Percentiles rank a stretch among this genome's conserved stretches.
phyloP scores from a whole-genome alignment of 257 asterid genomes.

The Nicotiana attenuata region DNA sequence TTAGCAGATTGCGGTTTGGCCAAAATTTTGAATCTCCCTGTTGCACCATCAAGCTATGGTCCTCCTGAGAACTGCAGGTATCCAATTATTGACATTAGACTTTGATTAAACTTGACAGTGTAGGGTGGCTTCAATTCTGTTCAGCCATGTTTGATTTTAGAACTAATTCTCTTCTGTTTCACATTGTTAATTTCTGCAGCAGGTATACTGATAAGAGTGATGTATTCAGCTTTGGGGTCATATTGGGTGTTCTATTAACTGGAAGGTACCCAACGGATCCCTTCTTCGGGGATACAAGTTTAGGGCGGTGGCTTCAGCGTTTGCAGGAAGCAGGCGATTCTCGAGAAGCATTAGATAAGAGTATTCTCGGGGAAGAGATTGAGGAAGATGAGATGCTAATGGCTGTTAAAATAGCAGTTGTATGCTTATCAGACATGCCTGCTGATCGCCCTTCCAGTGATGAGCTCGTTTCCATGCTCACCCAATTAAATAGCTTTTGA shows the following conservation, averaged over 20 bases:
- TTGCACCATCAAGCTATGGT: conserved; percentile 40
- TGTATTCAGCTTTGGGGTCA: conserved; percentile 84
- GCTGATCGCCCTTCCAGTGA: conserved; percentile 92
- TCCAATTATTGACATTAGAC: background rate
- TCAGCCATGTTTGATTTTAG: too few relatives aligned
- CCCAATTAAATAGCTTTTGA: conserved; percentile 80
- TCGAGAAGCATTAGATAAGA: conserved; percentile 71
- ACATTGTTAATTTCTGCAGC: conserved; percentile 1
- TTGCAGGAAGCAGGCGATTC: conserved; percentile 82
- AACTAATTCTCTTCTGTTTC: background rate
- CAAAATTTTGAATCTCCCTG: conserved; percentile 32
- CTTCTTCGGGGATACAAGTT: conserved; percentile 53
- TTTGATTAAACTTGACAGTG: background rate
- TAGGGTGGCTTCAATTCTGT: background rate
- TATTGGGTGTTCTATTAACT: conserved; percentile 66
- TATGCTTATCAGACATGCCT: conserved; percentile 82
- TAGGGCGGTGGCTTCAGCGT: conserved; percentile 77
- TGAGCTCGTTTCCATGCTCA: conserved; percentile 93
- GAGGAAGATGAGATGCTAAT: conserved; percentile 91
- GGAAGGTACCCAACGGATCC: conserved; percentile 77
- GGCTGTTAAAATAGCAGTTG: conserved; percentile 82
- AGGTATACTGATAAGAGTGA: conserved; percentile 94
- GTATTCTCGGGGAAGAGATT: conserved; percentile 66
- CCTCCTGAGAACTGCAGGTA: conserved; percentile 86
- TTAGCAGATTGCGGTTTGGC: conserved; percentile 78